Percentiles rank a stretch among this genome's conserved stretches.
phyloP scores from a whole-genome alignment of 1,284 basidiomycete genomes.

The Mycosarcoma mackinlayi region DNA sequence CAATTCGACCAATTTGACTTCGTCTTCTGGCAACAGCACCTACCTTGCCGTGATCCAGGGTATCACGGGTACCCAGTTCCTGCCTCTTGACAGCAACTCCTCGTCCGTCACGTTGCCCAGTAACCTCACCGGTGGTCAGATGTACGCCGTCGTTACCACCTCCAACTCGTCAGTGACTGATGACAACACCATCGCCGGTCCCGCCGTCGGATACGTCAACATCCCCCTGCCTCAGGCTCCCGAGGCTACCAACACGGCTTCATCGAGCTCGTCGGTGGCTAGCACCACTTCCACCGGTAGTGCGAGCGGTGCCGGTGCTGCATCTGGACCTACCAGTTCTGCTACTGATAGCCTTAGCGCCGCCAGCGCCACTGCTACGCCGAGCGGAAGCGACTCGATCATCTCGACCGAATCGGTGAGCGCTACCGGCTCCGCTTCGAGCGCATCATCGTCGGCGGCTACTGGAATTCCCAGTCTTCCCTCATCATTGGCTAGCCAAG shows the following conservation, averaged over 20 bases:
- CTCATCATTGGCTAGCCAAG: slow-evolving; percentile 11
- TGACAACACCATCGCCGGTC: slow-evolving; percentile 51
- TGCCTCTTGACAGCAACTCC: slow-evolving; percentile 12
- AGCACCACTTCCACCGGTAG: neutral
- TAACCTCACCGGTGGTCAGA: slow-evolving; percentile 51
- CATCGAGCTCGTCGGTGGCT: neutral
- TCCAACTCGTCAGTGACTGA: slow-evolving; percentile 33
- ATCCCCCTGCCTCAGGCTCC: slow-evolving; percentile 45
- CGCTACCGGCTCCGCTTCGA: slow-evolving; percentile 1
- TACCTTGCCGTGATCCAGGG: slow-evolving; percentile 51
- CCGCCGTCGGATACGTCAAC: slow-evolving; percentile 39
- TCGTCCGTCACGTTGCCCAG: slow-evolving; percentile 28
- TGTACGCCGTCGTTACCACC: slow-evolving; percentile 47
- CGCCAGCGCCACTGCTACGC: neutral
- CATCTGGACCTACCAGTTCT: neutral
- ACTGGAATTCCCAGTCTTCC: too few relatives aligned
- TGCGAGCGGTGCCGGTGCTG: neutral
- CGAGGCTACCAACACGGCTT: slow-evolving; percentile 21
- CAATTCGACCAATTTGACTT: slow-evolving; percentile 17
- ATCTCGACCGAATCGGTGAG: slow-evolving; percentile 3
- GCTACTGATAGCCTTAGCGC: slow-evolving; percentile 6
- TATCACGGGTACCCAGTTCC: slow-evolving; percentile 23
- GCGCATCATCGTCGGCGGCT: neutral
- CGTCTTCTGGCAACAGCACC: neutral
- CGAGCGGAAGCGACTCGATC: slow-evolving; percentile 23